phyloP scores from a whole-genome alignment of 441 rosid species.

The Adansonia rubrostipa region DNA sequence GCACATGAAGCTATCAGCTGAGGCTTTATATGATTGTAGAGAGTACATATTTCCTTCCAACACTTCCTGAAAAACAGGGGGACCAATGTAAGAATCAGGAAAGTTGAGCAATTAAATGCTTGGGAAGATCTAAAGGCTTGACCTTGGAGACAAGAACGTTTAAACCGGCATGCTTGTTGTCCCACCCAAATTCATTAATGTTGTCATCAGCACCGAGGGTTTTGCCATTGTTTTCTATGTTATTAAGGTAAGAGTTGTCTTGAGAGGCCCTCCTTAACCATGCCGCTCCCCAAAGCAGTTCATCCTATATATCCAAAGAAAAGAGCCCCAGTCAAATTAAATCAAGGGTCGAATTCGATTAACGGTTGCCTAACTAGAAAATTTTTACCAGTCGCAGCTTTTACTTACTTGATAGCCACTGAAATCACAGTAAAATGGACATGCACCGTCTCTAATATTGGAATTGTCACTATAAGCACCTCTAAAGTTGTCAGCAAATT shows the following conservation, averaged over 20 bases:
- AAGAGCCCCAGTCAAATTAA: not conserved
- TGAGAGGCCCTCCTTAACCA: conserved; percentile 85
- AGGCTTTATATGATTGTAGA: conserved; percentile 77
- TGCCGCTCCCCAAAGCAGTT: conserved; percentile 94
- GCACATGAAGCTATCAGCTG: conserved; percentile 97
- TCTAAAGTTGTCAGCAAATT: conserved; percentile 72
- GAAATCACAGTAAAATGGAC: conserved; percentile 94
- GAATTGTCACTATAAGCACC: conserved; percentile 92
- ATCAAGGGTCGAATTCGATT: not conserved
- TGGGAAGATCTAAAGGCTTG: not conserved
- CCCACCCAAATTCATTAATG: conserved; percentile 93
- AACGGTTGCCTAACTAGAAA: no score
- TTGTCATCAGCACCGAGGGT: conserved; percentile 85
- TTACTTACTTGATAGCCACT: conserved; percentile 77
- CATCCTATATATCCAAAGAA: conserved; percentile 52
- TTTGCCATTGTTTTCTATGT: conserved; percentile 73
- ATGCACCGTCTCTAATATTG: conserved; percentile 62
- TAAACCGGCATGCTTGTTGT: conserved; percentile 90
- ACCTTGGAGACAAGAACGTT: conserved; percentile 93
- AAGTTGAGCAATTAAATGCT: not conserved
- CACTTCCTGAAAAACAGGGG: conserved; percentile 54
- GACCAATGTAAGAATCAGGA: not conserved
- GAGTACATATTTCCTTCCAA: conserved; percentile 61
- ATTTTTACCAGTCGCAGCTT: not conserved
- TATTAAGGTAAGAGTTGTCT: conserved; percentile 59